Base-by-base conservation (phyloP, 2,329 filamentous ascomycete genomes). In the Lasiodiplodia gonubiensis region DNA sequence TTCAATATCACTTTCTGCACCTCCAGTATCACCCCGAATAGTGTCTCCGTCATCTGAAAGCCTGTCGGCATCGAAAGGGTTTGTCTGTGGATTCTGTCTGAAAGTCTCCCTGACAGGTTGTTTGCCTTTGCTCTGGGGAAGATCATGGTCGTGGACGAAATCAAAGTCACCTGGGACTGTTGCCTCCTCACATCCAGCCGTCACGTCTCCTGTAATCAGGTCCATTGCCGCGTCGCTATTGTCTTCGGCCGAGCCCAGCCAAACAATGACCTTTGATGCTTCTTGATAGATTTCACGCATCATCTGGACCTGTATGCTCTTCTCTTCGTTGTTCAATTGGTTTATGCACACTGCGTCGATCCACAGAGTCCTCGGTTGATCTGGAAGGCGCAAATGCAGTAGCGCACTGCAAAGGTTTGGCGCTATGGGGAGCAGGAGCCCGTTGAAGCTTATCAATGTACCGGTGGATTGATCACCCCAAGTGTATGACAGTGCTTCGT, bases 401-500 rank as follows among this genome's bases (percentile, higher is more conserved):
- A 70, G 48, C 12, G 52, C 68, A 14, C 48, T 46, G 27, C 48
- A n/a, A 3, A 49, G 25, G 23, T 46, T 63, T 23, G 42, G 23
- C 4, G 64, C 64, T 10, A 70, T 66, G 2, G 42, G 42, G 18
- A 46, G 42, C 7, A 46, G 42, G 21, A 46, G 42, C 18, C 42
- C 42, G 18, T 46, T 46, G 42, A 46, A 46, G 42, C 42, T 46
- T 21, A 59, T 59, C 12, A 39, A 59, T 10, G 25, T 66, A 23
- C 16, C 16, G 14, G 21, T 39, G 3, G 37, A 30, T 27, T 23
- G 42, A 30, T 23, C n/a, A 7, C 69, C 68, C 69, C 69, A 70
- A 27, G 60, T 57, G 39, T 70, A 70, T 1, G 68, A 70, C 23
- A 70, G 33, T n/a, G 66, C 68, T 64, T 70, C 66, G 12, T 66